Evolutionary conservation across 2,329 filamentous ascomycete species (phyloP).

Genomic region (Alternaria ventricosa): DNA sequence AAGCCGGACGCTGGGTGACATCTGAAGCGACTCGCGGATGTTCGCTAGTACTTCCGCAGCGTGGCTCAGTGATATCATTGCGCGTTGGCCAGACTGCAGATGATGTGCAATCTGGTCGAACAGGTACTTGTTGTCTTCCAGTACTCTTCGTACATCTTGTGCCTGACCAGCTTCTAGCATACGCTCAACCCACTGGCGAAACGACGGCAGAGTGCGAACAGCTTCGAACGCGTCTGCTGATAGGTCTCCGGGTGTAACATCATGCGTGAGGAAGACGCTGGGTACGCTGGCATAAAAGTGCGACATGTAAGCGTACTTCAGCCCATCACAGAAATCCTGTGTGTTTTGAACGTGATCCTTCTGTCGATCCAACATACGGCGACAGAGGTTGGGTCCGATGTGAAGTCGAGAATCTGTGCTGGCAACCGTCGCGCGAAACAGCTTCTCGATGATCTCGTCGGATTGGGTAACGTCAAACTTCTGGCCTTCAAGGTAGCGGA

Average conservation of each 20-base stretch:
- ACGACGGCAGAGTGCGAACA: slow-evolving; percentile 72
- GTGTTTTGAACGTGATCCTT: slow-evolving; percentile 79
- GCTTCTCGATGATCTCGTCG: slow-evolving; percentile 72
- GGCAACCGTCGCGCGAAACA: slow-evolving; percentile 71
- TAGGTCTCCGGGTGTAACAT: slow-evolving; percentile 49
- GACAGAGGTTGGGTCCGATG: slow-evolving; percentile 69
- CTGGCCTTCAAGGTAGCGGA: slow-evolving; percentile 70
- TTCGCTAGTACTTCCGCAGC: slow-evolving; percentile 44
- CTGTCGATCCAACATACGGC: slow-evolving; percentile 72
- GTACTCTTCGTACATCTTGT: slow-evolving; percentile 59
- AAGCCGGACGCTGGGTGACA: slow-evolving; percentile 43
- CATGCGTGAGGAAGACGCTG: slow-evolving; percentile 64
- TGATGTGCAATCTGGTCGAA: slow-evolving; percentile 50
- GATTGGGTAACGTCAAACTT: slow-evolving; percentile 81
- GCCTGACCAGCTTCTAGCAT: slow-evolving; percentile 46
- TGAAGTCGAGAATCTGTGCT: slow-evolving; percentile 63
- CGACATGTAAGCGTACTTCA: slow-evolving; percentile 85
- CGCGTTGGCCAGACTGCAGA: slow-evolving; percentile 47
- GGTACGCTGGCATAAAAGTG: slow-evolving; percentile 82
- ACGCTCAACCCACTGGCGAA: slow-evolving; percentile 53
- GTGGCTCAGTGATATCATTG: slow-evolving; percentile 50
- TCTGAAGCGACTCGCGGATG: slow-evolving; percentile 49
- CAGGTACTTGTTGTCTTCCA: slow-evolving; percentile 67
- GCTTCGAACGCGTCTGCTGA: slow-evolving; percentile 70
- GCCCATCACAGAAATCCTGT: slow-evolving; percentile 71